Base-by-base conservation (phyloP, 2,329 filamentous ascomycete genomes). In the Simplicillium sp. region DNA sequence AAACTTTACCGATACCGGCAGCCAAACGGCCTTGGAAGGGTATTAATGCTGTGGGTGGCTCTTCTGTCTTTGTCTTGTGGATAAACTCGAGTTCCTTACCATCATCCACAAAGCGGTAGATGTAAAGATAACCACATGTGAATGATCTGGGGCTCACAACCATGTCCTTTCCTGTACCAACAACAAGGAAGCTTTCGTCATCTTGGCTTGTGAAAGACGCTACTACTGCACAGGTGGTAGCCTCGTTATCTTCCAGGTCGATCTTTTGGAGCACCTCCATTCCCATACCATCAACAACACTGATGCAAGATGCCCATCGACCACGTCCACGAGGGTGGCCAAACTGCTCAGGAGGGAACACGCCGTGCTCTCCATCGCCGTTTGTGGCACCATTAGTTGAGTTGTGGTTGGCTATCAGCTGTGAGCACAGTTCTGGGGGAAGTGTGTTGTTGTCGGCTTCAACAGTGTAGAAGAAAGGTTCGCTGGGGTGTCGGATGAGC, bases 221-320 rank as follows among this genome's bases (percentile, higher is more conserved):
- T 28, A 86, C 77, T 4, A 85, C 83, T 46, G 88, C 77, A 56
- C 87, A 95, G 43, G 95, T 82, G 17, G 90, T 88, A 14, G 88
- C 87, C 61, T 97, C 89, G 50, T 98, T 97, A 33, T 92, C 82
- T 38, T 84, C 82, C 0, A 98, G 64, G 44, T 97, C 83, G 34
- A 97, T 69, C 1, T 80, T 88, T 48, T 85, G 81, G 4, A 92
- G 60, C 1, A 94, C 82, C 53, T 92, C 89, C 37, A 84, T 76
- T 13, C 69, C 75, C 3, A 90, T 58, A 1, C 92, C 89, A 54
- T 98, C 92, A 14, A 99, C 74, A 15, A 96, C 77, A 54, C 87
- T 88, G 49, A 99, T 89, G 60, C 89, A 97, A 9, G 90, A 97
- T 33, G 92, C 87, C 92, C 92, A 99, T 48, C 90, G 84, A 15